These are phyloP conservation scores for Metarhizium robertsii DNA, from an alignment of 2,329 filamentous ascomycete species.

Conservation along the genomic window DNA sequence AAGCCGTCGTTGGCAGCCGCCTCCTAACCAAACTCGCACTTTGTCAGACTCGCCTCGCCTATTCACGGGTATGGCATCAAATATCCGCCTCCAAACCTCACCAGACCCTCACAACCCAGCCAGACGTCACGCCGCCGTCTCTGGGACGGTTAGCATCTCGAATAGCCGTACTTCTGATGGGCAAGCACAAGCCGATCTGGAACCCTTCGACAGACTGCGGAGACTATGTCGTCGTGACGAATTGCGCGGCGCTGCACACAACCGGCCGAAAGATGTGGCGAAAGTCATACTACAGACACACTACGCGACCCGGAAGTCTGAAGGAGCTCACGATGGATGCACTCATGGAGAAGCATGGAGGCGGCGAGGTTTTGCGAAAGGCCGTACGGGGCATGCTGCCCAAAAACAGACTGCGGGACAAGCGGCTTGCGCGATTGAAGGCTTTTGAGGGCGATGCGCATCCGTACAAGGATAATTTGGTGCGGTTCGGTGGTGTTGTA, in stretches of 20 bases:
- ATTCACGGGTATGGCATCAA: conserved; percentile 91
- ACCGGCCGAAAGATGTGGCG: conserved; percentile 89
- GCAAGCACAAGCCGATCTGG: conserved; percentile 98
- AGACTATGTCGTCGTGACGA: conserved; percentile 93
- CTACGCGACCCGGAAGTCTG: conserved; percentile 78
- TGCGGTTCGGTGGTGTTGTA: conserved; percentile 56
- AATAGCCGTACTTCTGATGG: conserved; percentile 85
- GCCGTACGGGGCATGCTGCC: conserved; percentile 96
- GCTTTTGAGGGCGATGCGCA: conserved; percentile 89
- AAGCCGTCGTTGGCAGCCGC: neutral
- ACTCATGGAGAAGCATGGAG: conserved; percentile 89
- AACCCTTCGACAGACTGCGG: conserved; percentile 97
- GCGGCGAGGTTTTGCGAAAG: conserved; percentile 80
- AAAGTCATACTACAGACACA: conserved; percentile 95
- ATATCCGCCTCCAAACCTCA: conserved; percentile 62
- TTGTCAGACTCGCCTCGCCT: conserved; percentile 81
- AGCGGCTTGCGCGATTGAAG: conserved; percentile 80
- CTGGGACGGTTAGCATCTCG: conserved; percentile 82
- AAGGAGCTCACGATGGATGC: conserved; percentile 89
- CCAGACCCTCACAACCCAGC: conserved; percentile 48
- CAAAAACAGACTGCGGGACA: conserved; percentile 88
- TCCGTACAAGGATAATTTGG: conserved; percentile 82
- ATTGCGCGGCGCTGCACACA: conserved; percentile 76
- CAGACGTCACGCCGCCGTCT: conserved; percentile 57
- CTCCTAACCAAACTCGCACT: neutral